Base-by-base conservation (phyloP, 164 flowering plant genomes). In the Berberis thunbergii region DNA sequence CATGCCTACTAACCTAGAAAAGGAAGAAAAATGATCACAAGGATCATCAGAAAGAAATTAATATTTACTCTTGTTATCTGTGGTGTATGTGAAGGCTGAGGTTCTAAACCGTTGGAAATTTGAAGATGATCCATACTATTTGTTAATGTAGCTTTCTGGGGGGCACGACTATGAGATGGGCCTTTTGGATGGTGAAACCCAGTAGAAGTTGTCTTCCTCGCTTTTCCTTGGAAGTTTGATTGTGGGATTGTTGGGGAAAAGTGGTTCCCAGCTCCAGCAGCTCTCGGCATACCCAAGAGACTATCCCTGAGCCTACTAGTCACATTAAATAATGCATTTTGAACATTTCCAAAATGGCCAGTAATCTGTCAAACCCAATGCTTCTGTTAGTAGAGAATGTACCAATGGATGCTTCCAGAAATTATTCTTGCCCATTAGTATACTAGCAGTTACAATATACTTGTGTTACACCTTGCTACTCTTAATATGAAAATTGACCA, bases 271-370 rank as follows among this genome's bases (percentile, higher is more conserved):
- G 59, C 66, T 61, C 73, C 81, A 67, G 70, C 50, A 71, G 54
- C 73, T 60, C 65, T 78, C 40, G 43, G 56, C 7, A 58, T 26
- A 69, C 71, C 75, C 60, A 81, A 76, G 48, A 82, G 60, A 59
- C 81, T 80, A 54, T 84, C 88, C 65, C 97, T 78, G 68, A 93
- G 72, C 74, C 86, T 85, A 64, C 84, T 68, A 45, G 91, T 88
- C 13, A 86, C 77, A 66, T 72, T 78, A 75, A 76, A 77, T 63
- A 93, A 61, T 57, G 96, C 97, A 74, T 86, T 83, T 75, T 76
- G 84, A 59, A 90, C 94, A 64, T 78, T 85, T 57, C 70, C 72
- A 69, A 79, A 73, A 60, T 86, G 86, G 2, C 98, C 98, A 52
- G 75, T 76, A 52, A 93, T 83, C 98, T 93, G 81, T 59, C 59